Evolutionary conservation across 2,329 filamentous ascomycete genomes (phyloP).

Genomic region (Incumbomyces delicatus): DNA sequence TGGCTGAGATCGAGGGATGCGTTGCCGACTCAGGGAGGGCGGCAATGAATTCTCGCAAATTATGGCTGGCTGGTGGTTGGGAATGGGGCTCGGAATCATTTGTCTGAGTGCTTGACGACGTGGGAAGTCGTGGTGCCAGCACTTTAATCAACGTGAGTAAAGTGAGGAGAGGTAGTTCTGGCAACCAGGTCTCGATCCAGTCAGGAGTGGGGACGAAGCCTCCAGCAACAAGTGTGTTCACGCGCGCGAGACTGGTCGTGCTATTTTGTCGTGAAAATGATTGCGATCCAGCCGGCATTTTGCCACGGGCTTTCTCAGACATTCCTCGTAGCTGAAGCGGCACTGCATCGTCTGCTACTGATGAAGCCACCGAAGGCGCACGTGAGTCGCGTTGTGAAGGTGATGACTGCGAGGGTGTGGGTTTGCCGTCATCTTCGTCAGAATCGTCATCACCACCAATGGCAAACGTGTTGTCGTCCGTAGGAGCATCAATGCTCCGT

Average conservation of each 20-base stretch:
- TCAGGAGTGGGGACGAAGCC: slow-evolving; percentile 67
- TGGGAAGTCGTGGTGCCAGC: slow-evolving; percentile 43
- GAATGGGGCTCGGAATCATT: slow-evolving; percentile 19
- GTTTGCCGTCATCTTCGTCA: slow-evolving; percentile 44
- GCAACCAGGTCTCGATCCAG: slow-evolving; percentile 92
- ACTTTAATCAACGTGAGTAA: slow-evolving; percentile 65
- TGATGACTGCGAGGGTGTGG: slow-evolving; percentile 50
- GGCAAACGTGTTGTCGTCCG: slow-evolving; percentile 68
- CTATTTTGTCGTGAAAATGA: slow-evolving; percentile 86
- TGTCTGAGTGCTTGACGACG: slow-evolving; percentile 34
- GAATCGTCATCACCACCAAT: slow-evolving; percentile 80
- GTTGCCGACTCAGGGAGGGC: slow-evolving; percentile 35
- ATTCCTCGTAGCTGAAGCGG: slow-evolving; percentile 78
- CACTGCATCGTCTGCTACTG: slow-evolving; percentile 64
- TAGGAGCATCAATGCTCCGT: slow-evolving; percentile 7
- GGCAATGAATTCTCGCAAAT: slow-evolving; percentile 29
- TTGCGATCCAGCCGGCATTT: slow-evolving; percentile 77
- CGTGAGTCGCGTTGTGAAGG: slow-evolving; percentile 45
- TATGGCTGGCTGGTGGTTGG: slow-evolving; percentile 29
- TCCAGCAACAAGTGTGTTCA: slow-evolving; percentile 50
- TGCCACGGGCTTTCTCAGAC: slow-evolving; percentile 94
- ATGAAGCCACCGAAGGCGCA: slow-evolving; percentile 59
- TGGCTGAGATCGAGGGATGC: slow-evolving; percentile 54
- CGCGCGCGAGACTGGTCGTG: slow-evolving; percentile 64
- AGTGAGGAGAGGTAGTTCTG: slow-evolving; percentile 79